Percentiles rank a stretch among this genome's conserved stretches.
phyloP scores from a whole-genome alignment of 768 basidiomycete genomes.

The Cubamyces sp. region DNA sequence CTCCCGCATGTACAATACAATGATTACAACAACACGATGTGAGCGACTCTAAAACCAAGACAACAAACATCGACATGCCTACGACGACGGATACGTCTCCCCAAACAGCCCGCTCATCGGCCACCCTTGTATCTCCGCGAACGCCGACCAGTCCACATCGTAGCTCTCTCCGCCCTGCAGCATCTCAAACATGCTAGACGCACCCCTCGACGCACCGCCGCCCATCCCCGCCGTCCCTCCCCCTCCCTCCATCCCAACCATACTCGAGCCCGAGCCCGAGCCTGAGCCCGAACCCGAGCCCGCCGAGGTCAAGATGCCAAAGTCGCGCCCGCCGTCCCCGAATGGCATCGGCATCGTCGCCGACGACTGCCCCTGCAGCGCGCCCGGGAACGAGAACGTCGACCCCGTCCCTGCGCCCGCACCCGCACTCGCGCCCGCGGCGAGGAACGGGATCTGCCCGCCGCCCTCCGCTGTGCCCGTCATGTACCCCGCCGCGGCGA shows the following conservation, averaged over 20 bases:
- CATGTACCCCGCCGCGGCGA: neutral
- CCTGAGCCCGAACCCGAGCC: neutral
- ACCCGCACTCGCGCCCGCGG: neutral
- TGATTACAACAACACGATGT: too few relatives aligned
- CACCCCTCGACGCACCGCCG: neutral
- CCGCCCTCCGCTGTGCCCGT: too few relatives aligned
- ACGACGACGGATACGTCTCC: neutral
- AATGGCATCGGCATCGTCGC: slow-evolving; percentile 9
- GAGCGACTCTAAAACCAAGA: too few relatives aligned
- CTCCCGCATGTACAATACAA: too few relatives aligned
- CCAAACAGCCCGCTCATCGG: slow-evolving; percentile 8
- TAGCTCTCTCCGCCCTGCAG: slow-evolving; percentile 26
- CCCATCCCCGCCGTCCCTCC: too few relatives aligned
- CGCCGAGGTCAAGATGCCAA: neutral
- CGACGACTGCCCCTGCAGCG: slow-evolving; percentile 7
- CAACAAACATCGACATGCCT: too few relatives aligned
- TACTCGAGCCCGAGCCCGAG: neutral
- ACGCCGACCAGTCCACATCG: slow-evolving; percentile 29
- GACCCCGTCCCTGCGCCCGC: neutral
- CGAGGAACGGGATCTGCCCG: slow-evolving; percentile 15
- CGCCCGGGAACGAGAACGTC: slow-evolving; percentile 11
- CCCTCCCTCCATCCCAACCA: slow-evolving; percentile 1
- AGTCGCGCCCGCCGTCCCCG: slow-evolving; percentile 4
- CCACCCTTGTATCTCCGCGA: slow-evolving; percentile 18
- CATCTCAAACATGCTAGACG: slow-evolving; percentile 21